Evolutionary conservation across 2,329 filamentous ascomycete genomes (phyloP).

Genomic region (Diaporthe helianthi): DNA sequence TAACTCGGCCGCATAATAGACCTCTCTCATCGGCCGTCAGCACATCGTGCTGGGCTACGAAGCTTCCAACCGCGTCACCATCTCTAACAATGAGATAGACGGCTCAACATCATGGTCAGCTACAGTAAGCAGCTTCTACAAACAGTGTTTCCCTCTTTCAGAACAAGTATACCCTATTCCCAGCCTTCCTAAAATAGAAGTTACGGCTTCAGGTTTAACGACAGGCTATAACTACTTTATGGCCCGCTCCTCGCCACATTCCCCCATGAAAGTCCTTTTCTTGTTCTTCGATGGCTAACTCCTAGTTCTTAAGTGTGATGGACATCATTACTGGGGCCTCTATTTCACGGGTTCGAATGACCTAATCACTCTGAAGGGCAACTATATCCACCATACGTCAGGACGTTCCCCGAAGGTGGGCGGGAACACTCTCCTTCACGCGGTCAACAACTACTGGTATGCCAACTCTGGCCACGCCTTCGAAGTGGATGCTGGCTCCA

Average conservation of each 20-base stretch:
- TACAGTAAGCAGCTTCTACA: conserved; percentile 39
- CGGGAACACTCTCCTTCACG: conserved; percentile 63
- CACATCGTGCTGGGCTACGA: conserved; percentile 26
- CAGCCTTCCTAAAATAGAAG: too few species aligned
- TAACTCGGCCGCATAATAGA: neutral
- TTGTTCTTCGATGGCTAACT: too few species aligned
- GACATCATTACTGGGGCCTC: conserved; percentile 66
- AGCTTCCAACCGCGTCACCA: conserved; percentile 57
- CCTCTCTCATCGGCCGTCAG: conserved; percentile 9
- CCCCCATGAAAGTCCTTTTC: too few species aligned
- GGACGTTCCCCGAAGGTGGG: conserved; percentile 65
- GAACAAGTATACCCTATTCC: conserved; percentile 49
- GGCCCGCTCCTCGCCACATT: too few species aligned
- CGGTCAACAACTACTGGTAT: conserved; percentile 69
- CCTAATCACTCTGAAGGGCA: conserved; percentile 63
- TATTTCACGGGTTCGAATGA: conserved; percentile 65
- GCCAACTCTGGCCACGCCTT: conserved; percentile 64
- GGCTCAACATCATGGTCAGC: conserved; percentile 59
- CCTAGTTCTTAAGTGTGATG: too few species aligned
- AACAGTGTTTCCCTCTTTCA: too few species aligned
- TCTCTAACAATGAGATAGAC: conserved; percentile 67
- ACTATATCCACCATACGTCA: conserved; percentile 66
- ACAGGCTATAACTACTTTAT: too few species aligned
- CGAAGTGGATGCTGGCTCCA: conserved; percentile 53
- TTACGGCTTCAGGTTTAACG: too few species aligned